Evolutionary conservation across 768 basidiomycete species (phyloP), one percentile per base, ranked within the genome.

Genomic region (Hypholoma sublateritium): DNA sequence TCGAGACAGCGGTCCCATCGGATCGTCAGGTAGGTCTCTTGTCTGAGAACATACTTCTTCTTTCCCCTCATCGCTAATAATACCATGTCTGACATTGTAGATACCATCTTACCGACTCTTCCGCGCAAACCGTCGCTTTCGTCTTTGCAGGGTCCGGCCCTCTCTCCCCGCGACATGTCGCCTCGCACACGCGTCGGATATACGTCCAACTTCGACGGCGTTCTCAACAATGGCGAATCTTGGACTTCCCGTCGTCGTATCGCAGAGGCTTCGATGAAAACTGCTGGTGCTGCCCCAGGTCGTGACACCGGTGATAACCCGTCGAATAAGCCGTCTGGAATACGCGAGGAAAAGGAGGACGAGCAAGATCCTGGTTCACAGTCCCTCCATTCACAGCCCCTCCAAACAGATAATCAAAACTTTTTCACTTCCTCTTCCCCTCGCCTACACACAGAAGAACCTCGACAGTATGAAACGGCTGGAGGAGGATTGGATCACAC

Each of bases 61-160:
- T 25, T 34, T 37, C 21, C 17, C 19, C 5, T 39, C 35, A n/a
- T 46, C 17, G 42, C 28, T 37, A 37, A 32, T 21, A 24, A 56
- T 39, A 21, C 22, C 9, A 14, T 28, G 22, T 32, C 28, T 32
- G 28, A 7, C 25, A 37, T 62, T 62, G 9, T 49, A 91, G 90
- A 92, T 70, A 82, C 82, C 66, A 72, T 81, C 28, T 73, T 83
- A n/a, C 61, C 77, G 50, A 57, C 74, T 22, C 65, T 85, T 22
- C 83, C 86, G 45, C 82, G 89, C 43, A 91, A 89, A 70, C 79
- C 85, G 39, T 91, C 91, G 6, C 67, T 88, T 65, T 87, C 89
- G 19, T 77, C 79, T 53, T 74, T 81, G 55, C 87, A 86, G 64
- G 74, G 76, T 22, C 71, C 83, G n/a, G 64, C 77, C 16, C 51